Evolutionary conservation across 176 grass and related monocot species (phyloP).

Genomic region (Triticum aestivum): IWGSC_CS_RefSeq_v2.1 NC_057803.1:692372374-692372873

Average conservation of each 20-base stretch:
- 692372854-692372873: not conserved
- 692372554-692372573: not conserved
- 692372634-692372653: not conserved
- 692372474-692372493: no score
- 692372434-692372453: no score
- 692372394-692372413: no score
- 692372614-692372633: not conserved
- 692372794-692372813: not conserved
- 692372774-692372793: not conserved
- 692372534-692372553: constrained; percentile 3
- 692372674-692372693: not conserved
- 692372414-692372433: no score
- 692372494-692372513: no score
- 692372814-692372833: not conserved
- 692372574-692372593: not conserved
- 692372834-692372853: not conserved
- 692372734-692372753: not conserved
- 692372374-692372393: no score
- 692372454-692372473: no score
- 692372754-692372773: not conserved
- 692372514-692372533: constrained; percentile 1
- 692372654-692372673: not conserved
- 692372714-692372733: not conserved
- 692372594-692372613: not conserved
- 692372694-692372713: not conserved